phyloP scores from a whole-genome alignment of 192 early-diverging fungal genomes.

The Umbelopsis sp. region DNA sequence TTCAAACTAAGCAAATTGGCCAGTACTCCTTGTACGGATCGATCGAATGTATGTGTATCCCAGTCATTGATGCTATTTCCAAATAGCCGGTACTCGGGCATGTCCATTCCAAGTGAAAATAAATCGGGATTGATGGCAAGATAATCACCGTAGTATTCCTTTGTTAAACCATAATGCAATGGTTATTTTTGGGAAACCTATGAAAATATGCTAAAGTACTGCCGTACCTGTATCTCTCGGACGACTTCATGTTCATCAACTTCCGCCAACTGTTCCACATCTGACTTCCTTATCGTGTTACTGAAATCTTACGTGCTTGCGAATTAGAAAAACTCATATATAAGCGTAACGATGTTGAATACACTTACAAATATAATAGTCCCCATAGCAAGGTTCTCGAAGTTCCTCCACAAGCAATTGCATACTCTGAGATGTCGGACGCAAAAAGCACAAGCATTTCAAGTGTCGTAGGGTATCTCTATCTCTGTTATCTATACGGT shows the following conservation, averaged over 20 bases:
- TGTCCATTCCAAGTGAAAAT: slow-evolving; percentile 75
- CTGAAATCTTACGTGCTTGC: slow-evolving; percentile 71
- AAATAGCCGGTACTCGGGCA: slow-evolving; percentile 68
- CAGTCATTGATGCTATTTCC: slow-evolving; percentile 72
- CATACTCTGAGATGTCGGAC: slow-evolving; percentile 85
- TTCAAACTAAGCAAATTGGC: slow-evolving; percentile 83
- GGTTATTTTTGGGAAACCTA: neutral
- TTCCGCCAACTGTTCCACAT: slow-evolving; percentile 92
- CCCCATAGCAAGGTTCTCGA: slow-evolving; percentile 88
- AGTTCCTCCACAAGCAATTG: slow-evolving; percentile 91
- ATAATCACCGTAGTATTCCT: slow-evolving; percentile 95
- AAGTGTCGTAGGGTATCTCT: slow-evolving; percentile 94
- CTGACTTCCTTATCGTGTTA: slow-evolving; percentile 90
- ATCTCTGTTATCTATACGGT: slow-evolving; percentile 83
- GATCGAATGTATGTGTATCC: slow-evolving; percentile 76
- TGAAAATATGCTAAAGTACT: neutral
- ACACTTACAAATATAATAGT: slow-evolving; percentile 90
- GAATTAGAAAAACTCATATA: neutral
- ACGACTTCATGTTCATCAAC: slow-evolving; percentile 94
- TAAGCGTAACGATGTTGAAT: neutral
- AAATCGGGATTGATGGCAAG: slow-evolving; percentile 81
- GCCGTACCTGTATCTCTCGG: slow-evolving; percentile 84
- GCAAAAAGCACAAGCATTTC: slow-evolving; percentile 91
- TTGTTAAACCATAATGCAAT: neutral
- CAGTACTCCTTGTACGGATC: slow-evolving; percentile 79